A percentile compares a stretch with the other conserved stretches of the same genome.
Evolutionary conservation across 2,329 filamentous ascomycete species (phyloP).

Genomic region (Lachnellula hyalina): DNA sequence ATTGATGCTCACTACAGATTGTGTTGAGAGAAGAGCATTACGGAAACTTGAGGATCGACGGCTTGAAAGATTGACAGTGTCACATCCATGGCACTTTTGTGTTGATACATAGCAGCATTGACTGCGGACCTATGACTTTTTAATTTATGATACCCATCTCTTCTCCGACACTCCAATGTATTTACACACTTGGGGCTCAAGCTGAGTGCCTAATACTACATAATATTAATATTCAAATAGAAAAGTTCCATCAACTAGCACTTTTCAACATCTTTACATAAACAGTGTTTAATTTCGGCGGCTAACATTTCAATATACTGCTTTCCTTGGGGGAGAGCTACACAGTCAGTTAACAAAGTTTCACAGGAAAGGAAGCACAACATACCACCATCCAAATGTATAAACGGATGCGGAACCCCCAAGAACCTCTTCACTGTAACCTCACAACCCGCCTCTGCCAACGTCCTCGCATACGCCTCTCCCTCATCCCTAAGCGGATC

Average conservation of each 20-base stretch:
- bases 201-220: background rate
- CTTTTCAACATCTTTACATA: background rate
- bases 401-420: slow-evolving; percentile 45
- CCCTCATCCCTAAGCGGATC: slow-evolving; percentile 46
- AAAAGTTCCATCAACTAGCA: background rate
- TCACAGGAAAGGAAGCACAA: background rate
- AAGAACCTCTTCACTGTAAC: slow-evolving; percentile 42
- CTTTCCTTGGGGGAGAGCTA: background rate
- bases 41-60: background rate
- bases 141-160: slow-evolving; percentile 28
- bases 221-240: background rate
- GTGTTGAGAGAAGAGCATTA: slow-evolving; percentile 3
- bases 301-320: slow-evolving; percentile 1
- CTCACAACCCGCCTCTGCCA: slow-evolving; percentile 40
- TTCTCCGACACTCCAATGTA: slow-evolving; percentile 10
- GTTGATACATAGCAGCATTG: background rate
- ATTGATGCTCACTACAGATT: slow-evolving; percentile 13
- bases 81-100: background rate
- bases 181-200: background rate
- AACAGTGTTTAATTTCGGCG: background rate
- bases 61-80: background rate
- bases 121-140: slow-evolving; percentile 3
- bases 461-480: slow-evolving; percentile 40
- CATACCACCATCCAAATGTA: slow-evolving; percentile 39
- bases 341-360: background rate